Percentiles rank a stretch among this genome's conserved stretches.
Conservation (phyloP, 768 basidiomycete genomes). For the Kwoniella dendrophila region DNA sequence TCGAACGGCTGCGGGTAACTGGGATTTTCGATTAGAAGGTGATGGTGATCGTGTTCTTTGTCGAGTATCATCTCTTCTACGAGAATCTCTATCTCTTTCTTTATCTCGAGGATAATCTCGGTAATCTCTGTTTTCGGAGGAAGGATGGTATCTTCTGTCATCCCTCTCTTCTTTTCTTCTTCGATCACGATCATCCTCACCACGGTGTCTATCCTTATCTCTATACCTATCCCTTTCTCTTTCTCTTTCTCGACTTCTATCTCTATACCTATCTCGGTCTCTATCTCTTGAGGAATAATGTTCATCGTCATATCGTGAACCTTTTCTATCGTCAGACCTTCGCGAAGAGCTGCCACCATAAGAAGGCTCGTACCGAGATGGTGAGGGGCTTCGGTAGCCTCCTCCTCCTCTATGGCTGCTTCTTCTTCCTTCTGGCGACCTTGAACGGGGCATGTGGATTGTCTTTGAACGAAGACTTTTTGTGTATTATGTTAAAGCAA, state of each 20-base stretch:
- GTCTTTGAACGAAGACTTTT: background rate
- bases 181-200: slow-evolving; percentile 23
- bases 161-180: slow-evolving; percentile 24
- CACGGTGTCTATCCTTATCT: slow-evolving; percentile 28
- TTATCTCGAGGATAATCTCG: slow-evolving; percentile 16
- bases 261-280: slow-evolving; percentile 27
- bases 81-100: slow-evolving; percentile 25
- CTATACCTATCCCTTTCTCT: slow-evolving; percentile 25
- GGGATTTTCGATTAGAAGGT: slow-evolving; percentile 8
- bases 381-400: slow-evolving; percentile 29
- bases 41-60: slow-evolving; percentile 11
- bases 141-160: slow-evolving; percentile 22
- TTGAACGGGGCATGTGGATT: slow-evolving; percentile 30
- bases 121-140: slow-evolving; percentile 22
- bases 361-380: slow-evolving; percentile 39
- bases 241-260: slow-evolving; percentile 31
- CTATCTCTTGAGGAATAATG: slow-evolving; percentile 20
- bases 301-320: slow-evolving; percentile 30
- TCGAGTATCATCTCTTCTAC: slow-evolving; percentile 14
- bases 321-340: slow-evolving; percentile 36
- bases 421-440: slow-evolving; percentile 26
- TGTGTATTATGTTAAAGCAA: background rate
- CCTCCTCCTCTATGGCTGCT: slow-evolving; percentile 11
- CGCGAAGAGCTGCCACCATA: slow-evolving; percentile 22
- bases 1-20: slow-evolving; percentile 7